Base-by-base conservation (phyloP, 768 basidiomycete genomes). In the Boletus pseudo-olivaceus region DNA sequence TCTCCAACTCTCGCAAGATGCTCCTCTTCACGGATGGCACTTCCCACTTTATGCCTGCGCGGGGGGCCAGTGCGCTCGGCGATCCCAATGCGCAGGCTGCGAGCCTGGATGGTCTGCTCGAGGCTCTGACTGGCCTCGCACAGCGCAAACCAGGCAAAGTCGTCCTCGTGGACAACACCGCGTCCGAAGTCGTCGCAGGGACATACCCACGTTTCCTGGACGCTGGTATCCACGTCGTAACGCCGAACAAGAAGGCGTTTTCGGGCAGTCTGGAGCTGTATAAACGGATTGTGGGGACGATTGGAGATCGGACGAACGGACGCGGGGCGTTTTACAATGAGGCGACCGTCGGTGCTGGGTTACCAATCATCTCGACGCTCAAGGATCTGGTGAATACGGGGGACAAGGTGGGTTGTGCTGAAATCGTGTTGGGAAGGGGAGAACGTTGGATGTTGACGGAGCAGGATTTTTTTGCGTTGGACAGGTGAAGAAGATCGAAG, bases 241-340 rank as follows among this genome's bases (percentile, higher is more conserved):
- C 97, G 1, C 96, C 97, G 15, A 99, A 98, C 79, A 99, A 99
- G 73, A 98, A 98, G 73, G 97, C 90, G 1, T 93, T 87, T 67
- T 95, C 93, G 14, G 87, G 88, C 0, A 76, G 82, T 19, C 73
- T 84, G 29, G 62, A 60, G 19, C 74, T 97, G 35, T 98, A 88
- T 40, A 74, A 87, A 48, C 69, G 73, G 23, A 93, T 98, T 59
- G 57, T 87, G 23, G 82, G 81, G 56, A 70, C 74, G 52, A 76
- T 15, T 6, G 30, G 39, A 8, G 20, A 44, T 32, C 55, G 45
- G 26, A 11, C 19, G 27, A 30, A 15, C 1, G 77, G 53, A 79
- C 58, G 63, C 0, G 82, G 85, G n/a, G 78, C 82, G 57, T 88
- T 84, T 67, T 74, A 90, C 59, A 86, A 91, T 59, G 97, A 99